Evolutionary conservation across 345 rosid species (phyloP), one percentile per base, ranked within the genome.

Genomic region (Gynandropsis gynandra): DNA sequence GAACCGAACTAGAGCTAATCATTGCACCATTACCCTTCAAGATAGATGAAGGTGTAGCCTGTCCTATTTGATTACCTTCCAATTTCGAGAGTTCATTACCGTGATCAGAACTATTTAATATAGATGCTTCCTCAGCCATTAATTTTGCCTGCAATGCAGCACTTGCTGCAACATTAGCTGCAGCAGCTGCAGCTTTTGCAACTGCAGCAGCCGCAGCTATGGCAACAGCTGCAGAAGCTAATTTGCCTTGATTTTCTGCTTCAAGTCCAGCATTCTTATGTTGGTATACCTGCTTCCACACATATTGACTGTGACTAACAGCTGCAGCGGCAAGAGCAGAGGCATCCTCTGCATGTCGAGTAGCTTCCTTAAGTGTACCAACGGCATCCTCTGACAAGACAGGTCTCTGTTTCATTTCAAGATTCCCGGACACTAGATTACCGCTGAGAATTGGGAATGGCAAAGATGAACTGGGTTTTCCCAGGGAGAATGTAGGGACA

Each of bases 141-240:
- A 82, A 41, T 74, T 85, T 88, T 20, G 94, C 92, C 74, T 88
- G 99, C 60, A 93, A 62, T 39, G 99, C 97, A 55, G 99, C 97
- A 78, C 69, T 75, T 18, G 90, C 77, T 56, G 99, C 97, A 38
- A 93, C 95, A 69, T 74, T 83, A 52, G 97, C 95, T 42, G 95
- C 95, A 10, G 97, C 97, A 48, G 99, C 92, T 43, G 99, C 99
- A 9, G 95, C 97, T 65, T 80, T 88, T 33, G 97, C 99, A 72
- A 88, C 95, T 35, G 99, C 81, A 63, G 95, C 85, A 2, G 99
- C 97, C 20, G 93, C 85, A 38, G 94, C 82, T 52, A 80, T 63
- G 13, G 94, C 87, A 76, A 73, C 77, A 47, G 95, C 92, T 53
- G 97, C 97, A n/a, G 83, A 81, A 60, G 87, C 81, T 69, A 93